Evolutionary conservation across 495 filamentous ascomycete species (phyloP).

Genomic region (Penicillium canescens): DNA sequence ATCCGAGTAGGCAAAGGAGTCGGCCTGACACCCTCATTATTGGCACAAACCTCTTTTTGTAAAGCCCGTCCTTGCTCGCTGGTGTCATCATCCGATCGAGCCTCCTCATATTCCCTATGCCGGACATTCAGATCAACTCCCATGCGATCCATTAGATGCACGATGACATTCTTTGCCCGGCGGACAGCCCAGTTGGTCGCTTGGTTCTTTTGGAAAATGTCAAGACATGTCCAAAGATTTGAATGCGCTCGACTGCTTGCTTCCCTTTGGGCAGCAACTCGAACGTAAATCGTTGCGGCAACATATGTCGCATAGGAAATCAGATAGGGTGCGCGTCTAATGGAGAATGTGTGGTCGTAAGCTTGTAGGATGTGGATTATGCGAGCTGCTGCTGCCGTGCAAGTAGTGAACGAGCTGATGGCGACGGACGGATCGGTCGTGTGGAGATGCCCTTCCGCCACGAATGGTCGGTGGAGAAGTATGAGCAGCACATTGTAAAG

Average conservation of each 20-base stretch:
- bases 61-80: not conserved
- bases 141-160: conserved; percentile 36
- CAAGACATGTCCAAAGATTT: conserved; percentile 25
- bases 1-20: not conserved
- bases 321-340: conserved; percentile 20
- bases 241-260: conserved; percentile 28
- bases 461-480: conserved; percentile 29
- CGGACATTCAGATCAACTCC: conserved; percentile 16
- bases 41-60: not conserved
- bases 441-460: conserved; percentile 18
- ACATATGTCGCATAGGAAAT: conserved; percentile 25
- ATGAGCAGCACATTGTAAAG: conserved; percentile 25
- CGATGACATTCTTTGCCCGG: conserved; percentile 30
- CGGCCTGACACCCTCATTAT: not conserved
- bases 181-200: conserved; percentile 34
- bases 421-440: not conserved
- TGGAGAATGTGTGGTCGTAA: conserved; percentile 14
- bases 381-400: conserved; percentile 20
- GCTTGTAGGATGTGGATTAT: conserved; percentile 17
- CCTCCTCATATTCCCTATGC: not conserved
- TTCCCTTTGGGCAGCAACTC: conserved; percentile 33
- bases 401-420: conserved; percentile 19
- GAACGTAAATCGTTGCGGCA: conserved; percentile 17
- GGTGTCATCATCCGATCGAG: not conserved
- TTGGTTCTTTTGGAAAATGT: conserved; percentile 30